Evolutionary conservation across 1,284 basidiomycete genomes (phyloP).

Genomic region (Leccinum idahoense): DNA sequence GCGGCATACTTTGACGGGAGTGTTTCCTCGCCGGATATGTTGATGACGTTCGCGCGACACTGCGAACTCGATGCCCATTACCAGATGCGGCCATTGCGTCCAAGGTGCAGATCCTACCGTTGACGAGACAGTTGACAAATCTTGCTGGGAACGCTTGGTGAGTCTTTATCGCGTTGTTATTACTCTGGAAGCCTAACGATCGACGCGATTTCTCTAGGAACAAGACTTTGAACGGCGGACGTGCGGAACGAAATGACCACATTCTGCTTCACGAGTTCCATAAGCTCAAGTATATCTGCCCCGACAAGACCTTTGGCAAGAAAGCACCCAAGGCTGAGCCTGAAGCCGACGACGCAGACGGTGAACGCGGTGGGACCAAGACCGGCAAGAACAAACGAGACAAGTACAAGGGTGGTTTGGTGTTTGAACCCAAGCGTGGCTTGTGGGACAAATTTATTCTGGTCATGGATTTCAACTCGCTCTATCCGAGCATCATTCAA

Average conservation of each 20-base stretch:
- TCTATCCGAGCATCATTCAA: slow-evolving; percentile 99
- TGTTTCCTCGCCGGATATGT: slow-evolving; percentile 70
- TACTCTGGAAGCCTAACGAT: not conserved
- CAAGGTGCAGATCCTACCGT: slow-evolving; percentile 84
- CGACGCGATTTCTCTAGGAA: slow-evolving; percentile 53
- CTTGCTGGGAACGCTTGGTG: slow-evolving; percentile 98
- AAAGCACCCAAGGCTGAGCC: slow-evolving; percentile 40
- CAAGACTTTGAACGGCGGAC: slow-evolving; percentile 90
- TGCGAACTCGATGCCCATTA: slow-evolving; percentile 94
- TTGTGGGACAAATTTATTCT: slow-evolving; percentile 97
- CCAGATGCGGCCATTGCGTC: slow-evolving; percentile 88
- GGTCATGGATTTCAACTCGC: slow-evolving; percentile 99
- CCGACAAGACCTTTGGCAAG: slow-evolving; percentile 89
- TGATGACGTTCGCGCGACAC: slow-evolving; percentile 87
- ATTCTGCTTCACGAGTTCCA: slow-evolving; percentile 99
- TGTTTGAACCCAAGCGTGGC: slow-evolving; percentile 95
- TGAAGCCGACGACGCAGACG: slow-evolving; percentile 54
- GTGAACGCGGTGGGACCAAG: slow-evolving; percentile 50
- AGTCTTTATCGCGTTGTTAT: slow-evolving; percentile 32
- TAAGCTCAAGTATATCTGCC: slow-evolving; percentile 91
- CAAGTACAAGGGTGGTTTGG: slow-evolving; percentile 98
- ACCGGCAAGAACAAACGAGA: slow-evolving; percentile 74
- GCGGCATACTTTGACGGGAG: slow-evolving; percentile 87
- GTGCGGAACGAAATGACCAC: slow-evolving; percentile 98
- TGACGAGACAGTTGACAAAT: slow-evolving; percentile 94